These are phyloP conservation scores for Diaporthe sp. DNA, from an alignment of 2,329 filamentous ascomycete species.

Conservation along the genomic window DNA sequence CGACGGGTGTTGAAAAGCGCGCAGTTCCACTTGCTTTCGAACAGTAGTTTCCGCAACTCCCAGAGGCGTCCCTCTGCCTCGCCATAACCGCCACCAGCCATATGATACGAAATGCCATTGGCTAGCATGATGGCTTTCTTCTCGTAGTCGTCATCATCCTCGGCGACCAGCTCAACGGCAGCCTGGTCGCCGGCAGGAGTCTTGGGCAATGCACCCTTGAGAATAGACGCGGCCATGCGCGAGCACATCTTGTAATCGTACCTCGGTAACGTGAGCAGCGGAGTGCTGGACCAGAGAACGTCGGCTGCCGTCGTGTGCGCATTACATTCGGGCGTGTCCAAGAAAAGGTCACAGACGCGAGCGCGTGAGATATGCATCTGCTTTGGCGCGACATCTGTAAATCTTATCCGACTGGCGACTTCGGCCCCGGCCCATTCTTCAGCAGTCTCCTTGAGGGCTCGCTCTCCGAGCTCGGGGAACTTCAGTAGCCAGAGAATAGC, in stretches of 20 bases:
- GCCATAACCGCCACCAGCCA: constrained; percentile 60
- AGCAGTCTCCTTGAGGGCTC: constrained; percentile 85
- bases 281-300: constrained; percentile 95
- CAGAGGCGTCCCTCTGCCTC: constrained; percentile 78
- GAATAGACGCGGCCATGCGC: constrained; percentile 95
- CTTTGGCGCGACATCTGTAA: constrained; percentile 97
- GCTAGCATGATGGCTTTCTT: constrained; percentile 79
- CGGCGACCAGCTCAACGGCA: constrained; percentile 82
- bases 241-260: constrained; percentile 99
- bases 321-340: constrained; percentile 98
- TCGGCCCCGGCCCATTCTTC: constrained; percentile 85
- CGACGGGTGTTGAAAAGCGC: constrained; percentile 91
- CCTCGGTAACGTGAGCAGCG: constrained; percentile 88
- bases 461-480: constrained; percentile 93
- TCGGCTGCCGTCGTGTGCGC: constrained; percentile 98
- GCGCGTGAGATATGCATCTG: constrained; percentile 93
- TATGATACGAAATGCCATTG: constrained; percentile 71
- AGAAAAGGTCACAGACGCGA: constrained; percentile 91
- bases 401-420: constrained; percentile 89
- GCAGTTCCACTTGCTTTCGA: constrained; percentile 86
- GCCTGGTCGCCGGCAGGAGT: constrained; percentile 75
- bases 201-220: constrained; percentile 88
- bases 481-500: constrained; percentile 96
- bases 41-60: constrained; percentile 85
- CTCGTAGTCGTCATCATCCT: constrained; percentile 87